Evolutionary conservation across 169 alveolate genomes (phyloP).

Genomic region (Eimeria maxima): DNA sequence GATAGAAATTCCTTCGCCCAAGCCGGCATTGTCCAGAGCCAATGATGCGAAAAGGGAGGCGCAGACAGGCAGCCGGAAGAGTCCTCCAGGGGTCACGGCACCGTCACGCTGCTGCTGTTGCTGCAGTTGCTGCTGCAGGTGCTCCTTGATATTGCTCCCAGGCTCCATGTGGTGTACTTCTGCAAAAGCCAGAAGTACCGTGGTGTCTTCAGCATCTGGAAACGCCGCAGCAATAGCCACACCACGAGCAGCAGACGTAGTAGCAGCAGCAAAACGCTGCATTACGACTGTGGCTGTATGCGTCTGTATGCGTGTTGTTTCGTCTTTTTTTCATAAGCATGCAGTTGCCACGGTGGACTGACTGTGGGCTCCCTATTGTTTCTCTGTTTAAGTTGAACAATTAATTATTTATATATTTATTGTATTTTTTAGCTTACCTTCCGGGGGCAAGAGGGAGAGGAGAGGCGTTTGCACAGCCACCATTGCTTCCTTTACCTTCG

Average conservation of each 20-base stretch:
- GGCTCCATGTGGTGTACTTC: slow-evolving; percentile 56
- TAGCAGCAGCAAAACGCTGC: background rate
- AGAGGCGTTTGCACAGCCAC: background rate
- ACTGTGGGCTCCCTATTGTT: too few relatives aligned
- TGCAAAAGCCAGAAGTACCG: slow-evolving; percentile 45
- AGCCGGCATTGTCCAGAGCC: slow-evolving; percentile 41
- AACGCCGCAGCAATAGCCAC: background rate
- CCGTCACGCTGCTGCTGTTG: background rate
- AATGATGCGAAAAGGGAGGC: slow-evolving; percentile 4
- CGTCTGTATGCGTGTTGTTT: background rate
- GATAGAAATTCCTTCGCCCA: slow-evolving; percentile 4
- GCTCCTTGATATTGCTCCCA: slow-evolving; percentile 39
- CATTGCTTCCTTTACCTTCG: slow-evolving; percentile 31
- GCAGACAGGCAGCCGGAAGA: background rate
- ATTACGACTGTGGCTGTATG: background rate
- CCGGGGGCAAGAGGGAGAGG: slow-evolving; percentile 38
- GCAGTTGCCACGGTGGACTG: background rate
- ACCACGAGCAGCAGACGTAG: background rate
- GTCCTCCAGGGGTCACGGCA: background rate
- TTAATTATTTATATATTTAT: background rate
- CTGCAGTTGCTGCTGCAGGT: slow-evolving; percentile 45
- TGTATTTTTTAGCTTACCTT: background rate
- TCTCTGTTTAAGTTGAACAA: too few relatives aligned
- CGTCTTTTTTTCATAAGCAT: background rate
- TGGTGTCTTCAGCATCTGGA: slow-evolving; percentile 51